Percentiles rank a stretch among this genome's conserved stretches.
phyloP scores from a whole-genome alignment of 2,329 filamentous ascomycete species.

The Fusarium torulosum region DNA sequence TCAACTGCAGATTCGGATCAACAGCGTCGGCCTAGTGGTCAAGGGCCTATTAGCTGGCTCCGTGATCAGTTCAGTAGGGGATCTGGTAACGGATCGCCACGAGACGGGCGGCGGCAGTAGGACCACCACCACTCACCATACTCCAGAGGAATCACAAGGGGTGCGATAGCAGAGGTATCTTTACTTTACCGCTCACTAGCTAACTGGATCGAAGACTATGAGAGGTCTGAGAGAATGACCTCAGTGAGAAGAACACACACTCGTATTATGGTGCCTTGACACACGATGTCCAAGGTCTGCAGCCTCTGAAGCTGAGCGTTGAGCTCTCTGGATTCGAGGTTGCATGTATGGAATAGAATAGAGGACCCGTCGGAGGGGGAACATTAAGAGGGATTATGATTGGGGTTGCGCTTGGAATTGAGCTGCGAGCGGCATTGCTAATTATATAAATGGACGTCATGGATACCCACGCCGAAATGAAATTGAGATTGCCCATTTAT shows the following conservation, averaged over 20 bases:
- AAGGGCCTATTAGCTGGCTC: conserved; percentile 59
- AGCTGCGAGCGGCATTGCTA: conserved; percentile 37
- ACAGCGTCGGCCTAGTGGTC: conserved; percentile 48
- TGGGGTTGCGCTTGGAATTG: conserved; percentile 21
- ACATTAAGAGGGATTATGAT: neutral
- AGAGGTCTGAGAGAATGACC: neutral
- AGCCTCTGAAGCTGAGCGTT: neutral
- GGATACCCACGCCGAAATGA: conserved; percentile 36
- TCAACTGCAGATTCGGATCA: conserved; percentile 49
- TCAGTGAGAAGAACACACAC: neutral
- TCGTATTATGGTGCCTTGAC: neutral
- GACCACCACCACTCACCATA: conserved; percentile 26
- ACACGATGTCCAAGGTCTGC: neutral
- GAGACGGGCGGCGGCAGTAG: conserved; percentile 50
- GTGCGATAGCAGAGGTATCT: conserved; percentile 6
- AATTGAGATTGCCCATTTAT: conserved; percentile 12
- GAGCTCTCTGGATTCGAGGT: neutral
- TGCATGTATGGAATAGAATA: conserved; percentile 43
- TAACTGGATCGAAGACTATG: conserved; percentile 2
- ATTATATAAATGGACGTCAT: conserved; percentile 37
- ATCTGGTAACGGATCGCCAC: conserved; percentile 46
- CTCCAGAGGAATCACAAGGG: conserved; percentile 9
- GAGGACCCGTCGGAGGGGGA: conserved; percentile 13
- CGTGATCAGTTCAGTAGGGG: conserved; percentile 57
- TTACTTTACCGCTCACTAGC: conserved; percentile 9